Base-by-base conservation (phyloP, 2,329 filamentous ascomycete genomes). In the Raffaelea arxii region DNA sequence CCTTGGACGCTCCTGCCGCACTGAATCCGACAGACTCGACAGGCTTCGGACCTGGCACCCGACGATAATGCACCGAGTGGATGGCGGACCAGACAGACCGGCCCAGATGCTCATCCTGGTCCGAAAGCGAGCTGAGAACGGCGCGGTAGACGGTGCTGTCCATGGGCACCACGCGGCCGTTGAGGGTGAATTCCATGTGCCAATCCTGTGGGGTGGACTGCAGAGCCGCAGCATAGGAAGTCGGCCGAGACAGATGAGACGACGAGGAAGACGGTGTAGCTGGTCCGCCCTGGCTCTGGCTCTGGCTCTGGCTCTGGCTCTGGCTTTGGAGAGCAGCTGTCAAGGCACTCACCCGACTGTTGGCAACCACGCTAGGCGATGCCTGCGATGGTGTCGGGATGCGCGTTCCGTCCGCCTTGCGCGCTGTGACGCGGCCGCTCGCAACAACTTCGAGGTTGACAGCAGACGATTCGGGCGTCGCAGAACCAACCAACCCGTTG, bases 141-240 rank as follows among this genome's bases (percentile, higher is more conserved):
- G 92, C 92, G 41, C 91, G 84, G 59, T 97, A 98, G 47, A 98
- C 91, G 0, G 92, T 98, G 1, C 87, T 96, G 56, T 97, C 90
- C 55, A 90, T 92, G 0, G 86, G 74, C 49, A 98, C 84, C 2
- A 85, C 76, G 61, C 89, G 88, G 45, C 77, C 84, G 53, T 94
- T 84, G 43, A 97, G 77, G 54, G 80, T 90, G 65, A 98, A 98
- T 59, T 97, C 87, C 50, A 98, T 89, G 58, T 98, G 91, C 92
- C 92, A 98, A 59, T 97, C 90, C 59, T 94, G 85, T 1, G 90
- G 87, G 0, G 79, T 71, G 14, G 86, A 72, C 55, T 90, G 86
- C 44, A 94, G 77, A 4, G 88, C 88, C 44, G 86, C 85, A 22
- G 89, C 84, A 62, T 96, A 95, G 0, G 89, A 88, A 64, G 87